A percentile compares a stretch with the other conserved stretches of the same genome.
phyloP scores from a whole-genome alignment of 345 rosid genomes.

The Eucalyptus virginea region DNA sequence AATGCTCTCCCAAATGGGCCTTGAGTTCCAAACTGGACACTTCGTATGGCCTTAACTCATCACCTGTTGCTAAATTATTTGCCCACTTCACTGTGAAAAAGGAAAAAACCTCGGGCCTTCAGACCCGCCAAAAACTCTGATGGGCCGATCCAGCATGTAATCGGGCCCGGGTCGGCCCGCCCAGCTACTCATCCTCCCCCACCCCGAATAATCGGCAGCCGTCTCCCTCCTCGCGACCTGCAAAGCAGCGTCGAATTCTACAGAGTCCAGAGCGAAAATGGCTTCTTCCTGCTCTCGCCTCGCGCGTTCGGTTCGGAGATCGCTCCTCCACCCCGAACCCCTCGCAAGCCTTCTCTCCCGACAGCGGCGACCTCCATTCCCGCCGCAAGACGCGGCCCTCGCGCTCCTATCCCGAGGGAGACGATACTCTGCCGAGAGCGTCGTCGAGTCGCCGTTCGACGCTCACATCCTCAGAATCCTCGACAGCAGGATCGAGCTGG shows the following conservation, averaged over 20 bases:
- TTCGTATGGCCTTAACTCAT: background rate
- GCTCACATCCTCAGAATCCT: conserved; percentile 63
- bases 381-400: background rate
- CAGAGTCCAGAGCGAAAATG: background rate
- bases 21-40: background rate
- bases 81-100: too few relatives aligned
- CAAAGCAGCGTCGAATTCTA: background rate
- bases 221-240: background rate
- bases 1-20: background rate
- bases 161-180: background rate
- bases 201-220: background rate
- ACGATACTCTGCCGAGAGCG: background rate
- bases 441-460: conserved; percentile 30
- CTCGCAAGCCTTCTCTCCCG: background rate
- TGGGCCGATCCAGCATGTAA: background rate
- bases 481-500: conserved; percentile 43
- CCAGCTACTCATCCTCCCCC: background rate
- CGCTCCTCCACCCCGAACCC: background rate
- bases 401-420: background rate
- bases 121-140: background rate
- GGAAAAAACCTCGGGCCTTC: background rate
- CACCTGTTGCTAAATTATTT: background rate
- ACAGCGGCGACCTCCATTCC: background rate
- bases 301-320: background rate
- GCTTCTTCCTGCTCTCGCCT: background rate